Conservation (phyloP, 1,284 basidiomycete genomes). For the Apiotrichum veenhuisii region DNA sequence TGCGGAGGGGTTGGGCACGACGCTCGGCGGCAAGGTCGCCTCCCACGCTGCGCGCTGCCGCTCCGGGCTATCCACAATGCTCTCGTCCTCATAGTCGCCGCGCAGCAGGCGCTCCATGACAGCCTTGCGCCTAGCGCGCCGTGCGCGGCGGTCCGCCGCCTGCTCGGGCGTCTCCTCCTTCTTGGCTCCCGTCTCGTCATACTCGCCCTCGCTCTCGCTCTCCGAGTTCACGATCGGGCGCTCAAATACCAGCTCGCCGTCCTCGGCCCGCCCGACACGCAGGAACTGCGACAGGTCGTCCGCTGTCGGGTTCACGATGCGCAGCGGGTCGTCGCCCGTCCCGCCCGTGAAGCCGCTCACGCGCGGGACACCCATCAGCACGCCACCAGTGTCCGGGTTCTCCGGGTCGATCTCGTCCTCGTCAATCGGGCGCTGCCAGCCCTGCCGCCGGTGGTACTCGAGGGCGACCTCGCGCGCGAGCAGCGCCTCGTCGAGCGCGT, state of each 20-base stretch:
- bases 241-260: conserved; percentile 48
- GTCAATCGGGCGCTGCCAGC: conserved; percentile 22
- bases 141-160: conserved; percentile 13
- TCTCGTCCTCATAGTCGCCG: conserved; percentile 21
- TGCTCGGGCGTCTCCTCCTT: neutral
- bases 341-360: conserved; percentile 23
- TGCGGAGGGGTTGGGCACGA: neutral
- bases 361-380: conserved; percentile 37
- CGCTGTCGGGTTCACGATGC: conserved; percentile 43
- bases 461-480: conserved; percentile 42
- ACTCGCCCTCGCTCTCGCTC: conserved; percentile 24
- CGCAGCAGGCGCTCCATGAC: conserved; percentile 14
- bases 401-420: conserved; percentile 26
- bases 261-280: conserved; percentile 45
- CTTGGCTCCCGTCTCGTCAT: neutral
- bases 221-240: conserved; percentile 19
- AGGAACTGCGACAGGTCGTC: conserved; percentile 41
- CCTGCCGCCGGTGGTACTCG: conserved; percentile 38
- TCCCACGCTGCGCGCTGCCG: conserved; percentile 6
- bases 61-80: neutral
- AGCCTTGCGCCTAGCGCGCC: conserved; percentile 8
- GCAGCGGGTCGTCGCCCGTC: conserved; percentile 15
- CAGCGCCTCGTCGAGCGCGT: conserved; percentile 44
- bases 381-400: conserved; percentile 10
- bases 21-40: conserved; percentile 1